Base-by-base conservation (phyloP, 108 stramenopile species). In the Asterionellopsis glacialis region DNA sequence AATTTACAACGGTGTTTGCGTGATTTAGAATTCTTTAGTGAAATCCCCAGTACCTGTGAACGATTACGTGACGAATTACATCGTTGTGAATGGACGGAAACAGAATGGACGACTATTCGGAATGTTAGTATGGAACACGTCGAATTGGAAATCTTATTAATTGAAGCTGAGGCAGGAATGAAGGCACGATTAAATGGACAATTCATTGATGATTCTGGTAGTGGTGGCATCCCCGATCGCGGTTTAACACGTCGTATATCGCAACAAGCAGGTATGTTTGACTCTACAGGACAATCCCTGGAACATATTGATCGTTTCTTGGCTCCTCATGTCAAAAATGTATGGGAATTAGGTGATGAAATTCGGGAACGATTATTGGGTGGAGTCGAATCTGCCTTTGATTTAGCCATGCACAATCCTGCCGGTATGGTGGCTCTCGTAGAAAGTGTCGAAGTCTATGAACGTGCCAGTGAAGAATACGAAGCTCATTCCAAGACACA, bases 261-360 rank as follows among this genome's bases (percentile, higher is more conserved):
- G 41, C 45, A 62, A 12, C 43, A 33, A 21, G 14, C 65, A 9
- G 44, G 62, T 27, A 57, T 40, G 16, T 16, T 16, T 19, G 47
- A 21, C 9, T 19, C 16, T 5, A 48, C 47, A 21, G 69, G 85
- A 61, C 83, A 80, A 49, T 66, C 75, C 39, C 33, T 33, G 5
- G 33, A 33, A 33, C 33, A 33, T 7, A 84, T 93, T 4, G 91
- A 93, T 61, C 61, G 68, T 41, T 93, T 93, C 56, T 68, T 93
- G 45, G 68, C 76, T n/a, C 79, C 79, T 16, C 91, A 93, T 63
- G 91, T 90, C 33, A 79, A 86, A 61, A 93, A 93, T 75, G 91
- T 93, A n/a, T 93, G 91, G 91, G 91, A 93, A 48, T 70, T 93
- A 60, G 91, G 91, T 9, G 88, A 93, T 59, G 91, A 93, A 72